phyloP scores from a whole-genome alignment of 192 early-diverging fungal genomes.

The Diversispora eburnea region DNA sequence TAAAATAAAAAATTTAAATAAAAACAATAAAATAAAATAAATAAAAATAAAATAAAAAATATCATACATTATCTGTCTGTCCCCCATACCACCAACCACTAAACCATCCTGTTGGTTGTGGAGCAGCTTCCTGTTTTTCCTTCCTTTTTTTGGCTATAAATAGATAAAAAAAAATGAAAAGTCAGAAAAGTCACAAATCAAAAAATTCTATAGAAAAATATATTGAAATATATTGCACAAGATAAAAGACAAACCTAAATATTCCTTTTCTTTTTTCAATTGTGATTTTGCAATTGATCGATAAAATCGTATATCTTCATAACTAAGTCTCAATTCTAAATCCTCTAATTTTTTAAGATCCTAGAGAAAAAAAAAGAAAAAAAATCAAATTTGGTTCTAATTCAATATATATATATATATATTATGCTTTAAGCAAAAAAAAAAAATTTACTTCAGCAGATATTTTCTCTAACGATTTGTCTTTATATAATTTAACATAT shows the following conservation, averaged over 20 bases:
- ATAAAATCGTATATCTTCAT: constrained; percentile 88
- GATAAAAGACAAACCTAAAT: constrained; percentile 45
- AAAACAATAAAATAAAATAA: background rate
- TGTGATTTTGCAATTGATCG: constrained; percentile 68
- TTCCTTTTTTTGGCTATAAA: constrained; percentile 13
- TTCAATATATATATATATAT: background rate
- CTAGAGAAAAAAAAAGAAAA: constrained; percentile 37
- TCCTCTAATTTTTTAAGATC: constrained; percentile 54
- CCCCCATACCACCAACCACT: constrained; percentile 40
- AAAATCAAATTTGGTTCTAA: background rate
- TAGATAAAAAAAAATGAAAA: background rate
- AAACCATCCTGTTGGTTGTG: constrained; percentile 5
- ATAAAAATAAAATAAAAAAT: background rate
- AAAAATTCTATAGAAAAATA: too few relatives aligned
- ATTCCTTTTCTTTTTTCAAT: constrained; percentile 68
- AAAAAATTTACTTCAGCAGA: constrained; percentile 34
- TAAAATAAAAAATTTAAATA: background rate
- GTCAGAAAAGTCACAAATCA: background rate
- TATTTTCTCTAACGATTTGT: constrained; percentile 47
- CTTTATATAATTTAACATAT: constrained; percentile 76
- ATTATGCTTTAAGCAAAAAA: background rate
- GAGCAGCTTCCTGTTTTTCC: background rate
- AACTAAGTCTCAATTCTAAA: constrained; percentile 76
- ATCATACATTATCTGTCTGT: constrained; percentile 16
- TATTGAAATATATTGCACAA: background rate